Evolutionary conservation across 768 basidiomycete species (phyloP), one percentile per base, ranked within the genome.

Genomic region (Suillus paluster): DNA sequence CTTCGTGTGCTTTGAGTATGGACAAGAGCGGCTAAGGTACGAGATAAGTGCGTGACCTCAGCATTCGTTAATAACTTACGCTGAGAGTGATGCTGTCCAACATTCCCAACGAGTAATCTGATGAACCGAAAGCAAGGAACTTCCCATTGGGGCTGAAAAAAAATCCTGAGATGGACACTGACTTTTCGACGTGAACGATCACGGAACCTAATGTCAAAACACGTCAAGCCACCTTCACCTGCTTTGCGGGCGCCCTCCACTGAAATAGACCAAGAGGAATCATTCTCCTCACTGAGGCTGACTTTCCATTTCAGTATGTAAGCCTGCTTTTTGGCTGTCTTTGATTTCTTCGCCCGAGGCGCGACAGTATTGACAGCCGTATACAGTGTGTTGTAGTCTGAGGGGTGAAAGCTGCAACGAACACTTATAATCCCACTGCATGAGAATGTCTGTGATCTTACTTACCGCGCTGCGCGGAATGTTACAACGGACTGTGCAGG

Each of bases 1-100:
- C 63, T n/a, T 96, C 95, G 74, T 99, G 97, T 0, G 97, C 92
- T 75, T 92, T 93, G 61, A 98, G 80, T 64, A 99, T 97, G 21
- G 88, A 88, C 34, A 94, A 76, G 14, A 94, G 73, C 1, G 95
- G 96, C 96, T 99, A 68, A n/a, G 67, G 23, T 34, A 46, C 45
- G 55, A 41, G 46, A 49, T 53, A 27, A 17, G 14, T 25, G 30
- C 17, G 57, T 27, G 45, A 25, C 23, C 30, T 19, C 12, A 27
- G 14, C 30, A 55, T 39, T 39, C 25, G 10, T 38, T 12, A 63
- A 25, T 58, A 42, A 33, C 89, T 69, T 73, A 98, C 97, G 59
- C 84, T 81, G 25, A 99, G 76, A 2, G 87, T 93, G 58, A 78
- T 79, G 4, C 94, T 82, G 72, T 98, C 95, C 53, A 98, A 73